Evolutionary conservation across 2,329 filamentous ascomycete genomes (phyloP), one percentile per base, ranked within the genome.

Genomic region (Chaetomium strumarium): DNA sequence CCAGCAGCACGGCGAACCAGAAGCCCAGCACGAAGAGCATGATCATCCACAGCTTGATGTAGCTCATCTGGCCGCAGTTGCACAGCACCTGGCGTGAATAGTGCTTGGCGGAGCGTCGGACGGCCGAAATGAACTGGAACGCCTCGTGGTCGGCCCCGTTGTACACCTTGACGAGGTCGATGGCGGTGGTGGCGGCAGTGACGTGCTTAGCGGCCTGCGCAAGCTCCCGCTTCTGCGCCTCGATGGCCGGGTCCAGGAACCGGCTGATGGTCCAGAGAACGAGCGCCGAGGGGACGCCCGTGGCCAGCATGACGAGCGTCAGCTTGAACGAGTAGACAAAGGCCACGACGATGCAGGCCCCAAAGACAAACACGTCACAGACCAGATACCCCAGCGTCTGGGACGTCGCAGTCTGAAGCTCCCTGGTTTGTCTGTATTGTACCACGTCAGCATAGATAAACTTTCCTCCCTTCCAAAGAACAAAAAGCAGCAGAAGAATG

Each of bases 1-100:
- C 83, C 1, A 96, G 76, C 1, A 80, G 72, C 29, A 85, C 79
- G 0, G 90, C 91, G 61, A 91, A 95, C 81, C 88, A 96, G 63
- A 97, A 96, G 0, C 90, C 91, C 52, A 90, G 79, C 0, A 95
- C 85, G 59, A 97, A 96, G 66, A 96, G 83, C 1, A 75, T 76
- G 3, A 90, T 78, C 30, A 86, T 83, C 72, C 90, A 83, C 59
- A 95, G 80, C 43, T 85, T 84, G 47, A 88, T 77, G 44, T 86
- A 79, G 0, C 84, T 84, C 63, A 88, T 83, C 63, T 96, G 90
- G 3, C 83, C 65, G 0, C 87, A 83, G 58, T 83, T 87, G 14
- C 81, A 76, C 42, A 80, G 75, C 0, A 86, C 86, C 64, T 92
- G 88, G 14, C 78, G 71, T 11, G 83, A 70, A 59, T 90, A 95